Conservation (phyloP, 148 eudicot species). For the Arbutus unedo region DNA sequence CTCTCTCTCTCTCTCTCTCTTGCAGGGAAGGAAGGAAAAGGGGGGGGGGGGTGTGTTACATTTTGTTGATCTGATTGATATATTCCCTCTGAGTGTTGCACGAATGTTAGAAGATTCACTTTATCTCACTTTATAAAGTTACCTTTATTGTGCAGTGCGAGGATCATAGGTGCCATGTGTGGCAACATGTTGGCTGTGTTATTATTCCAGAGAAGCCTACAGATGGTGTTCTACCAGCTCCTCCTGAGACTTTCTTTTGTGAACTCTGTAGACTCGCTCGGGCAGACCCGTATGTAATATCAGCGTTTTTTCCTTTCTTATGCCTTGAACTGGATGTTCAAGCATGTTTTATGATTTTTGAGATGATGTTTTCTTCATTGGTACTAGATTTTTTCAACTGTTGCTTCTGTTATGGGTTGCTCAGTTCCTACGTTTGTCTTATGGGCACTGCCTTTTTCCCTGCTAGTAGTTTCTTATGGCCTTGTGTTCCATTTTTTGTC, state of each 20-base stretch:
- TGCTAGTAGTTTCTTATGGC: background rate
- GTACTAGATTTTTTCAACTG: background rate
- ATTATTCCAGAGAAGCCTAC: slow-evolving; percentile 61
- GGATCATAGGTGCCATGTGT: slow-evolving; percentile 57
- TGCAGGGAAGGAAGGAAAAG: no score
- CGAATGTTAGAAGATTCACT: background rate
- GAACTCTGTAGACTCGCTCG: slow-evolving; percentile 70
- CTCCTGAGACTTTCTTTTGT: slow-evolving; percentile 50
- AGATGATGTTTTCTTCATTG: background rate
- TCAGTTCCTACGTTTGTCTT: background rate
- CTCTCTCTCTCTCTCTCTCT: no score
- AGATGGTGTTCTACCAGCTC: slow-evolving; percentile 47
- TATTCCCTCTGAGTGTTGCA: background rate
- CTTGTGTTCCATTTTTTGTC: background rate
- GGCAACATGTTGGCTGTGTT: slow-evolving; percentile 71
- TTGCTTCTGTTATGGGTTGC: background rate
- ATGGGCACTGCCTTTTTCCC: background rate
- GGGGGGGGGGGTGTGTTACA: no score
- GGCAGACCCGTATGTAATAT: slow-evolving; percentile 69
- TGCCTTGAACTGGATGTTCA: background rate
- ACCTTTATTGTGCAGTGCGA: slow-evolving; percentile 51
- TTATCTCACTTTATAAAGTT: background rate
- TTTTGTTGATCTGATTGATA: no score
- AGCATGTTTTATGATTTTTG: background rate
- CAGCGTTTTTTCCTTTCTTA: background rate